phyloP scores from a whole-genome alignment of 2,329 filamentous ascomycete genomes.

The Penicillium corylophilum region DNA sequence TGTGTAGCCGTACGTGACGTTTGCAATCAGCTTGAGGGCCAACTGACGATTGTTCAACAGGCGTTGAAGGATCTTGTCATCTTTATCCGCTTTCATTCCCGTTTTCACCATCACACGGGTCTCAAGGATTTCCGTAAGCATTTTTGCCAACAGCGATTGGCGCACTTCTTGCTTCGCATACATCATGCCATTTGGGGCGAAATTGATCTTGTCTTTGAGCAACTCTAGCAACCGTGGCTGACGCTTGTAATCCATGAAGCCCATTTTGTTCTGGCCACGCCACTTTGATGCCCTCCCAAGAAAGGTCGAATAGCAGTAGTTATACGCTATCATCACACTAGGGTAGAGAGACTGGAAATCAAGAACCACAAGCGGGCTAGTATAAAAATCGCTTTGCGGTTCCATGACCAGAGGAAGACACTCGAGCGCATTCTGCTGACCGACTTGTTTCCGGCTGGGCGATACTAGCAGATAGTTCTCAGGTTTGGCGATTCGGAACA shows the following conservation, averaged over 20 bases:
- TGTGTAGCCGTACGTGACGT: constrained; percentile 97
- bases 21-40: constrained; percentile 93
- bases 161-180: constrained; percentile 82
- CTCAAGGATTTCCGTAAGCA: constrained; percentile 93
- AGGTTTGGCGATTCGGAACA: constrained; percentile 97
- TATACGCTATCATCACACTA: constrained; percentile 98
- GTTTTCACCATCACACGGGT: constrained; percentile 97
- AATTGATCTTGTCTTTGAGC: constrained; percentile 81
- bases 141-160: constrained; percentile 89
- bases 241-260: constrained; percentile 82
- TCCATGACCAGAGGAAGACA: constrained; percentile 97
- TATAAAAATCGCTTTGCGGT: constrained; percentile 92
- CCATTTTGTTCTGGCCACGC: constrained; percentile 93
- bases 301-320: constrained; percentile 97
- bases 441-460: constrained; percentile 87
- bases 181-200: constrained; percentile 95
- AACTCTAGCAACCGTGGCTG: constrained; percentile 72
- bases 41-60: constrained; percentile 91
- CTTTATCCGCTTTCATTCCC: constrained; percentile 91
- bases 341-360: constrained; percentile 97
- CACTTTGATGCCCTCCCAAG: constrained; percentile 81
- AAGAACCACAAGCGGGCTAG: constrained; percentile 80
- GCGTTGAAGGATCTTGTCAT: constrained; percentile 80
- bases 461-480: constrained; percentile 91
- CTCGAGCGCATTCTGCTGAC: constrained; percentile 88